Evolutionary conservation across 1,284 basidiomycete genomes (phyloP).

Genomic region (Sanghuangporus sanghuang): DNA sequence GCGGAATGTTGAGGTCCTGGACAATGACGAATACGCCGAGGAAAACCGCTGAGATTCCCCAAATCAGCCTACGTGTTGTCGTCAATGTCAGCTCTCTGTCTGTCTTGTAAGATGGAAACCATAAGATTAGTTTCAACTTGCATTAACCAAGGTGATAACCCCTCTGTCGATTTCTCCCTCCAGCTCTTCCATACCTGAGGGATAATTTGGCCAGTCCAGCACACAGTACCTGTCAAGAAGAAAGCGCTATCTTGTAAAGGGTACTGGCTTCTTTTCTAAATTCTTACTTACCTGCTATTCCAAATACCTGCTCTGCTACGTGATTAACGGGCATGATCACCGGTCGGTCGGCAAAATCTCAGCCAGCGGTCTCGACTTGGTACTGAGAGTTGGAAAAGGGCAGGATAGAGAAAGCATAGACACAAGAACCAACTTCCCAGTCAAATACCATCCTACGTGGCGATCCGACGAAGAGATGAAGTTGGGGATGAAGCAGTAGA

Average conservation of each 20-base stretch:
- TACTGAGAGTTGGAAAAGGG: too few relatives aligned
- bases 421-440: too few relatives aligned
- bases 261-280: too few relatives aligned
- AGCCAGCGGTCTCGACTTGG: too few relatives aligned
- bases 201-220: constrained; percentile 65
- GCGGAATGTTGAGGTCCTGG: constrained; percentile 67
- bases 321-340: constrained; percentile 32
- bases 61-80: constrained; percentile 44
- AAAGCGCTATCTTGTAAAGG: too few relatives aligned
- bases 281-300: constrained; percentile 46
- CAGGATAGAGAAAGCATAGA: too few relatives aligned
- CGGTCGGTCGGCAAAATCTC: background rate
- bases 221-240: constrained; percentile 47
- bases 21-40: constrained; percentile 69
- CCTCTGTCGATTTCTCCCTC: constrained; percentile 66
- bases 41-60: constrained; percentile 59
- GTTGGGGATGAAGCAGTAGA: too few relatives aligned
- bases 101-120: too few relatives aligned
- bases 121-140: constrained; percentile 22
- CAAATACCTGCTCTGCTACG: constrained; percentile 54
- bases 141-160: constrained; percentile 70
- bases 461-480: too few relatives aligned
- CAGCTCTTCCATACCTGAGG: constrained; percentile 77
- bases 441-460: too few relatives aligned
- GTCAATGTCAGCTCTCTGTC: background rate